Evolutionary conservation across 768 basidiomycete species (phyloP).

Genomic region (Tulasnella sp.): DNA sequence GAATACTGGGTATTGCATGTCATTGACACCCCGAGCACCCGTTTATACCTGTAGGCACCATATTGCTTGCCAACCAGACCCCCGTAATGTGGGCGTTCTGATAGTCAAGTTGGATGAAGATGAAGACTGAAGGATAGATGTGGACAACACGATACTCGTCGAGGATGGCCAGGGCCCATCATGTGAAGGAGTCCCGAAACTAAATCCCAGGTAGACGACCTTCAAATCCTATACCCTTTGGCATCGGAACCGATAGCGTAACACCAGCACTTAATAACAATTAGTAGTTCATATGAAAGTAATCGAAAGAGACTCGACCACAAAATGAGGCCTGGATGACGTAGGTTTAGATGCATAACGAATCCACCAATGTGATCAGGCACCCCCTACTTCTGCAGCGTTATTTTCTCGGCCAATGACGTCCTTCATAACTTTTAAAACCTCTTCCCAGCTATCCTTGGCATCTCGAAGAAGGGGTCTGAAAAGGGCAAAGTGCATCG

Average conservation of each 20-base stretch:
- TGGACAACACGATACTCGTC: neutral
- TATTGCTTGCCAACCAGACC: constrained; percentile 36
- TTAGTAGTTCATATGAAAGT: too few species aligned
- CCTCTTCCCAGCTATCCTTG: neutral
- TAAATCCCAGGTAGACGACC: neutral
- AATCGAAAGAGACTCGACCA: too few species aligned
- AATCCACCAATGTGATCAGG: too few species aligned
- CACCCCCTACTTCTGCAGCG: neutral
- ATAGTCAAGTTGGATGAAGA: constrained; percentile 34
- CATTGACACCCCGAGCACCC: neutral
- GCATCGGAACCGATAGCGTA: too few species aligned
- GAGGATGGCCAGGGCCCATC: neutral
- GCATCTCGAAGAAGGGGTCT: neutral
- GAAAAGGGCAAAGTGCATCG: neutral
- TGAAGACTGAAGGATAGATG: constrained; percentile 21
- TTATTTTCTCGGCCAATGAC: neutral
- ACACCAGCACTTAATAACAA: too few species aligned
- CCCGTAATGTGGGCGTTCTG: constrained; percentile 37
- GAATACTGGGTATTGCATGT: neutral
- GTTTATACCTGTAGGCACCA: constrained; percentile 28
- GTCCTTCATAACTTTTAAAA: neutral
- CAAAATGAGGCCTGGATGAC: too few species aligned
- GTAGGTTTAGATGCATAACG: too few species aligned
- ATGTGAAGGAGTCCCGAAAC: neutral
- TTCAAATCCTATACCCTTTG: neutral